A percentile compares a stretch with the other conserved stretches of the same genome.
Evolutionary conservation across 2,329 filamentous ascomycete species (phyloP).

Genomic region (Colletotrichum siamense): DNA sequence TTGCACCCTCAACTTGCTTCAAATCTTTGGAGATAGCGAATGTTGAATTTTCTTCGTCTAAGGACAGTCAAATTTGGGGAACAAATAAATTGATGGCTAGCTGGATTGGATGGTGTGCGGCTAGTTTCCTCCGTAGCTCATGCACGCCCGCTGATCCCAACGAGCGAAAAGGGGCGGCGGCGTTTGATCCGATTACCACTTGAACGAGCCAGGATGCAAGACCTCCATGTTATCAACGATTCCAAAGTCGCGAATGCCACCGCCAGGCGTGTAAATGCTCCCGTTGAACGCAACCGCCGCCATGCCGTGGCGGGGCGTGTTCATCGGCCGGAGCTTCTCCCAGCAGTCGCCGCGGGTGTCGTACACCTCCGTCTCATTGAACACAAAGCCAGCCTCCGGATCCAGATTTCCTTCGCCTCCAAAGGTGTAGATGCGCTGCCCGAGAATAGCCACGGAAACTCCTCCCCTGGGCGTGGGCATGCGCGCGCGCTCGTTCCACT

Average conservation of each 20-base stretch:
- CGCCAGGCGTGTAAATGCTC: not conserved
- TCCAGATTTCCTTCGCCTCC: not conserved
- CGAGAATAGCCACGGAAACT: not conserved
- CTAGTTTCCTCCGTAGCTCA: not conserved
- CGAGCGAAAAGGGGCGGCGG: not conserved
- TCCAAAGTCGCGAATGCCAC: not conserved
- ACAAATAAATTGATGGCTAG: not conserved
- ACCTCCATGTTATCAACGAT: not conserved
- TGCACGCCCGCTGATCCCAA: fast-evolving
- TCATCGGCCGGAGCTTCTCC: not conserved
- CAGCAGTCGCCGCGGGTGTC: not conserved
- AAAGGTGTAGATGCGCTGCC: not conserved
- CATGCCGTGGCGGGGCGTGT: not conserved
- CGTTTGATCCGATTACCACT: not conserved
- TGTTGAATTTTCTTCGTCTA: too few species aligned
- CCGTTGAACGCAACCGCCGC: not conserved
- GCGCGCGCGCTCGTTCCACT: not conserved
- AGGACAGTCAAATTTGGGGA: not conserved
- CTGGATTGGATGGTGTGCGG: not conserved
- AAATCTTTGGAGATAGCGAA: not conserved
- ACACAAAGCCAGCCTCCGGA: not conserved
- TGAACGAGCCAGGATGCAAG: not conserved
- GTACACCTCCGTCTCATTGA: not conserved
- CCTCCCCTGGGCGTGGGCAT: not conserved
- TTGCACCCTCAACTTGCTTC: not conserved